These are phyloP conservation scores for Chlorella sp. DNA, from an alignment of 139 green algal species.

Conservation along the genomic window DNA sequence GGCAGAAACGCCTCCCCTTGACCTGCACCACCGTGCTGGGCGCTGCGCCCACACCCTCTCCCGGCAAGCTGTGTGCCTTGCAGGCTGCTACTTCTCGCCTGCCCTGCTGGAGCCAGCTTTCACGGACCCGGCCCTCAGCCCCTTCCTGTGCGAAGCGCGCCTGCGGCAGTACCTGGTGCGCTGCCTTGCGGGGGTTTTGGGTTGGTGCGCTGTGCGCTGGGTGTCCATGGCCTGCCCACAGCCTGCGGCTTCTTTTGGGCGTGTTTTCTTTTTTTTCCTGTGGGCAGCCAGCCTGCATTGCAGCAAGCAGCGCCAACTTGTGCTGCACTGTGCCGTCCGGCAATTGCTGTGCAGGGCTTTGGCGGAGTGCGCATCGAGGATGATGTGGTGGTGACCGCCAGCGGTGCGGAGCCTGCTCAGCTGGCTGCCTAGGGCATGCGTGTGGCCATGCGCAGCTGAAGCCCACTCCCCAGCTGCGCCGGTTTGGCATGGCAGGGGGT, in stretches of 20 bases:
- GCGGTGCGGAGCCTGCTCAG: slow-evolving; percentile 53
- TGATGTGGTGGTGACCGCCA: slow-evolving; percentile 84
- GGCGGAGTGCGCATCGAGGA: slow-evolving; percentile 86
- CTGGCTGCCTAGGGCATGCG: too few relatives aligned
- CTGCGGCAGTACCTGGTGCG: slow-evolving; percentile 37
- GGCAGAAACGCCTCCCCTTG: background rate
- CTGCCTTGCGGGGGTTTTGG: too few relatives aligned
- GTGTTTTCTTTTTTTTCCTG: background rate
- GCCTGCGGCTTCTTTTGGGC: background rate
- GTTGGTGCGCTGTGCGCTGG: too few relatives aligned
- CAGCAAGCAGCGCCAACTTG: too few relatives aligned
- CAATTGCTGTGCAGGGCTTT: slow-evolving; percentile 29
- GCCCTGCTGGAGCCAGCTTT: slow-evolving; percentile 68
- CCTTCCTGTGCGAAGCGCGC: slow-evolving; percentile 47
- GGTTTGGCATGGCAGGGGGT: too few relatives aligned
- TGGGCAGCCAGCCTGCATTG: background rate
- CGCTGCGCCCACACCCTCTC: too few relatives aligned
- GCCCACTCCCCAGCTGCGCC: too few relatives aligned
- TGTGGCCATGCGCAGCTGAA: too few relatives aligned
- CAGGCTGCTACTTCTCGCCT: slow-evolving; percentile 83
- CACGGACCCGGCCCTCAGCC: slow-evolving; percentile 6
- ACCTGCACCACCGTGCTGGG: background rate
- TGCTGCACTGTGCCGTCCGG: background rate
- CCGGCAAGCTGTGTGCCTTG: background rate
- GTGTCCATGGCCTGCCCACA: too few relatives aligned